Evolutionary conservation across 176 grass and related monocot species (phyloP).

Genomic region (Hsuehochloa calcarea): DNA sequence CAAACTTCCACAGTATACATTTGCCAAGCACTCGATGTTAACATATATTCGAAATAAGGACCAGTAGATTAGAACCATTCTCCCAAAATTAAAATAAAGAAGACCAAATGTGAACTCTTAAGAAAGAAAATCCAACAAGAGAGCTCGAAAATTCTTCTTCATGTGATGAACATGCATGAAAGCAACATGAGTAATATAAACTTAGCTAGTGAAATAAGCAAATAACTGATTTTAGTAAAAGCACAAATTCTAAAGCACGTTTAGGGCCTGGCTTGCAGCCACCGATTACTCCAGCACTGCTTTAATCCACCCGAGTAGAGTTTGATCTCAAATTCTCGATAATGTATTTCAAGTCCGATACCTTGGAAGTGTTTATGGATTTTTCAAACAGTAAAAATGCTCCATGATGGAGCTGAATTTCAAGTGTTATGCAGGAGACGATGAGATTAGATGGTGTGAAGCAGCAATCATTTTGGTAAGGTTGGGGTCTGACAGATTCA

Average conservation of each 20-base stretch:
- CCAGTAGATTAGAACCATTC: not conserved
- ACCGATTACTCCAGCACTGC: not conserved
- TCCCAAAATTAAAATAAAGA: not conserved
- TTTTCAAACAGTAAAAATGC: not conserved
- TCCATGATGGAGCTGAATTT: slow-evolving; percentile 30
- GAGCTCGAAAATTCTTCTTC: not conserved
- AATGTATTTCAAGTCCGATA: not conserved
- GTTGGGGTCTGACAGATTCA: not conserved
- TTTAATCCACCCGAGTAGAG: not conserved
- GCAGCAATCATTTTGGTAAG: slow-evolving; percentile 28
- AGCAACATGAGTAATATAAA: not conserved
- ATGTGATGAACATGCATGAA: slow-evolving; percentile 10
- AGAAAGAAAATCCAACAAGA: not conserved
- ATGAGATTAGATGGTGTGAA: slow-evolving; percentile 2
- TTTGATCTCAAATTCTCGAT: not conserved
- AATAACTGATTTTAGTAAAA: not conserved
- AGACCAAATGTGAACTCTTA: not conserved
- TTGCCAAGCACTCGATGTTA: not conserved
- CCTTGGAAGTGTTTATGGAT: not conserved
- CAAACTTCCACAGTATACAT: not conserved
- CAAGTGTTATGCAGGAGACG: not conserved
- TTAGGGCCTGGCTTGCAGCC: not conserved
- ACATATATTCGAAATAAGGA: not conserved
- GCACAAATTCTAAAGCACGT: not conserved
- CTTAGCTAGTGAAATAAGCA: not conserved